Conservation (phyloP, 192 early-diverging fungal species). For the Backusella morwellensis region DNA sequence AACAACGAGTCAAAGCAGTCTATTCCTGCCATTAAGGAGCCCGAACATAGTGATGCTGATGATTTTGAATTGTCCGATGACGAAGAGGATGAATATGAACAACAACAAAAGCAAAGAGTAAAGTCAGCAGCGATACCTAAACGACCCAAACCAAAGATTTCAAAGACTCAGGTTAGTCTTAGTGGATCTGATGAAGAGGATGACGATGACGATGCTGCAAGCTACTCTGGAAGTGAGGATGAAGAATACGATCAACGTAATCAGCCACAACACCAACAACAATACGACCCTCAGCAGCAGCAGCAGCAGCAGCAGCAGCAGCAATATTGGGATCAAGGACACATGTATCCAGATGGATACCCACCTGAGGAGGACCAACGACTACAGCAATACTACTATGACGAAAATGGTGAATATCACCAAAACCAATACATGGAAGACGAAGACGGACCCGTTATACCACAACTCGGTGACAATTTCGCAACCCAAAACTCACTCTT, state of each 20-base stretch:
- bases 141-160: conserved; percentile 12
- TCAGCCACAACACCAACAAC: neutral
- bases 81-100: conserved; percentile 10
- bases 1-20: neutral
- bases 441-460: conserved; percentile 30
- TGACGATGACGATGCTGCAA: neutral
- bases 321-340: conserved; percentile 4
- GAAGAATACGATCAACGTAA: neutral
- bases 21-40: neutral
- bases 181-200: conserved; percentile 19
- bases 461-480: conserved; percentile 33
- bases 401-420: conserved; percentile 3
- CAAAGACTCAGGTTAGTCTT: conserved; percentile 15
- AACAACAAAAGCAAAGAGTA: neutral
- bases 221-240: neutral
- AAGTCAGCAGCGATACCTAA: neutral
- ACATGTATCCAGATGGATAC: conserved; percentile 7
- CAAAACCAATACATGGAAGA: neutral
- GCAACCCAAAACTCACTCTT: conserved; percentile 37
- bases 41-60: neutral
- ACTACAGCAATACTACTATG: neutral
- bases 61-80: conserved; percentile 11
- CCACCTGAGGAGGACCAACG: neutral
- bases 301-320: neutral
- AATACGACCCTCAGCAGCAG: conserved; percentile 2